Conservation (phyloP, 345 rosid species). For the Populus euphratica region DNA sequence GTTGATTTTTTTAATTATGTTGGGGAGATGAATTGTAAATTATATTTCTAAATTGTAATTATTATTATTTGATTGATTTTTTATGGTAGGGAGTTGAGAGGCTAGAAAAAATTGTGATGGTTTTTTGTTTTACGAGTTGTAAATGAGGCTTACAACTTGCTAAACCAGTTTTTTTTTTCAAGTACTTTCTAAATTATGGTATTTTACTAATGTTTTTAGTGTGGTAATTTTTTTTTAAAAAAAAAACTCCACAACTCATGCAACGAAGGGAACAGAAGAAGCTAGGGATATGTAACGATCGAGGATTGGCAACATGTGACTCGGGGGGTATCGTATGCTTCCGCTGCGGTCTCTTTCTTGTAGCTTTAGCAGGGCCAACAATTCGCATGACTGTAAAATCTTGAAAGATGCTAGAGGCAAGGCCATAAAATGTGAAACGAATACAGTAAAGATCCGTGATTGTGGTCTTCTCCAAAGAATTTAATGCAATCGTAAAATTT, state of each 20-base stretch:
- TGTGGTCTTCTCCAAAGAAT: background rate
- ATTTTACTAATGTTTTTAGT: no score
- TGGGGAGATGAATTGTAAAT: no score
- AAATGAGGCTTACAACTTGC: no score
- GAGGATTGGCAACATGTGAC: constrained; percentile 11
- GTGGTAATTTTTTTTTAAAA: no score
- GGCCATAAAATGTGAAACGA: constrained; percentile 3
- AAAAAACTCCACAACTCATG: background rate
- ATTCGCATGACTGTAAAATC: background rate
- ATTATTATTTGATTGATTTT: no score
- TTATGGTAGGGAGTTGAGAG: no score
- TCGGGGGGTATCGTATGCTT: background rate
- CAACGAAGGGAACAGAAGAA: background rate
- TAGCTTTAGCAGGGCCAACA: background rate
- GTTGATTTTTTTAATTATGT: no score
- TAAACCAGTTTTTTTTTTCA: no score
- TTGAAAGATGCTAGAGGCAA: constrained; percentile 1
- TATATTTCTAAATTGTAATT: no score
- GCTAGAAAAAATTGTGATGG: no score
- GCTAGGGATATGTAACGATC: background rate
- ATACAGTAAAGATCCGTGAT: background rate
- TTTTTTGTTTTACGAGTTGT: no score
- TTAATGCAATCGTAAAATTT: background rate
- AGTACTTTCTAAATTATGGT: no score
- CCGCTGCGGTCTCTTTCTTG: constrained; percentile 13